These are phyloP conservation scores for Punica granatum DNA, from an alignment of 345 rosid species.

Conservation along the genomic window DNA sequence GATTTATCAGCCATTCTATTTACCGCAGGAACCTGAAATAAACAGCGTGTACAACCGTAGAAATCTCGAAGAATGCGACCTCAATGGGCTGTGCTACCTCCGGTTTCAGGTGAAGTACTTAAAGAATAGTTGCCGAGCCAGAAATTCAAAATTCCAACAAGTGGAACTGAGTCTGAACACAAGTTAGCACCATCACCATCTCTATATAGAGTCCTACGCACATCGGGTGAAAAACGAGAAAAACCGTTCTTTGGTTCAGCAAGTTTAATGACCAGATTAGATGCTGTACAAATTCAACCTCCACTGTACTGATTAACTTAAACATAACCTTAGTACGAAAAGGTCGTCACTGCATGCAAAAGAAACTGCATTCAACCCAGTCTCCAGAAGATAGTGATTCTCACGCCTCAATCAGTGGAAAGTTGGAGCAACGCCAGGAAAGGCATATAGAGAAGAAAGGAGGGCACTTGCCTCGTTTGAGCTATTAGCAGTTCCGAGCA, in stretches of 20 bases:
- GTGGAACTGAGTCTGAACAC: background rate
- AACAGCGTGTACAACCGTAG: background rate
- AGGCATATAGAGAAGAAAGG: constrained; percentile 4
- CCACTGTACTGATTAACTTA: background rate
- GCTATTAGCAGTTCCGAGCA: constrained; percentile 1
- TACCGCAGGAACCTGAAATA: background rate
- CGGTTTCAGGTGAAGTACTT: too few relatives aligned
- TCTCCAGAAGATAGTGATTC: background rate
- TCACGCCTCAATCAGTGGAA: background rate
- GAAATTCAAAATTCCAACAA: background rate
- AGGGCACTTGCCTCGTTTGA: constrained; percentile 3
- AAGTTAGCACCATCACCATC: background rate
- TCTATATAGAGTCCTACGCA: background rate
- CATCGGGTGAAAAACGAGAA: background rate
- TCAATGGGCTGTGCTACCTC: too few relatives aligned
- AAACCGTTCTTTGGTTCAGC: background rate
- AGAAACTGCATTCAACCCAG: background rate
- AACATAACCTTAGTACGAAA: background rate
- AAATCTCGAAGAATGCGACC: too few relatives aligned
- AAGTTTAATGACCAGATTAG: background rate
- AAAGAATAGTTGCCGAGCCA: too few relatives aligned
- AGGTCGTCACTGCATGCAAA: background rate
- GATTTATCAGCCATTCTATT: background rate
- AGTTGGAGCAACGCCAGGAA: background rate
- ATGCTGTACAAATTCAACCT: background rate